These are phyloP conservation scores for Cystobasidiopsis lactophilus DNA, from an alignment of 768 basidiomycete genomes.

Conservation along the genomic window DNA sequence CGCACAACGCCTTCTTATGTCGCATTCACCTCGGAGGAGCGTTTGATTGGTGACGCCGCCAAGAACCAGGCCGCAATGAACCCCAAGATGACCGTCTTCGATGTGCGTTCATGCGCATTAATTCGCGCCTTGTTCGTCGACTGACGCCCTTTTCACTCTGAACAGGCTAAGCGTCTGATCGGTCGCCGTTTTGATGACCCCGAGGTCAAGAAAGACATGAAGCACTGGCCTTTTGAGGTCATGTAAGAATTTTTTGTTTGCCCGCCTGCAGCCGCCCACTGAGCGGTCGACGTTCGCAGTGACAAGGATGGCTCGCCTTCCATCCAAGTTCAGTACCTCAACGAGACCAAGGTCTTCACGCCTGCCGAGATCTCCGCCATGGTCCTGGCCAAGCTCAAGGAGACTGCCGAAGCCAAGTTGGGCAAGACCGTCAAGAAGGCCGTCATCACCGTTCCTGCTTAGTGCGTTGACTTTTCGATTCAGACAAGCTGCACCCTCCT, in stretches of 20 bases:
- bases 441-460: conserved; percentile 86
- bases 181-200: conserved; percentile 90
- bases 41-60: conserved; percentile 95
- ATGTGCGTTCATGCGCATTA: conserved; percentile 23
- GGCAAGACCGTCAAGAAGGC: conserved; percentile 91
- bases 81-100: conserved; percentile 95
- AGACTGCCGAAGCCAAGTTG: conserved; percentile 96
- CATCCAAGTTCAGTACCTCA: conserved; percentile 76
- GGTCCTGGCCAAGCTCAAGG: conserved; percentile 99
- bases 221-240: conserved; percentile 81
- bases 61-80: conserved; percentile 97
- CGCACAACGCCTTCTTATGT: conserved; percentile 98
- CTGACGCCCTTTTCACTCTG: background rate
- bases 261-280: background rate
- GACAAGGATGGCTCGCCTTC: conserved; percentile 93
- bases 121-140: background rate
- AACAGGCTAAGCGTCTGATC: conserved; percentile 75
- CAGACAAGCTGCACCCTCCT: too few species aligned
- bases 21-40: conserved; percentile 73
- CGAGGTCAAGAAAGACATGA: conserved; percentile 82
- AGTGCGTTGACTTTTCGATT: conserved; percentile 21
- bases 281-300: conserved; percentile 33
- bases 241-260: background rate
- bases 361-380: conserved; percentile 99
- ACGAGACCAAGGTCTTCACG: conserved; percentile 85